These are phyloP conservation scores for Trametes hirsuta DNA, from an alignment of 1,284 basidiomycete species.

Conservation along the genomic window DNA sequence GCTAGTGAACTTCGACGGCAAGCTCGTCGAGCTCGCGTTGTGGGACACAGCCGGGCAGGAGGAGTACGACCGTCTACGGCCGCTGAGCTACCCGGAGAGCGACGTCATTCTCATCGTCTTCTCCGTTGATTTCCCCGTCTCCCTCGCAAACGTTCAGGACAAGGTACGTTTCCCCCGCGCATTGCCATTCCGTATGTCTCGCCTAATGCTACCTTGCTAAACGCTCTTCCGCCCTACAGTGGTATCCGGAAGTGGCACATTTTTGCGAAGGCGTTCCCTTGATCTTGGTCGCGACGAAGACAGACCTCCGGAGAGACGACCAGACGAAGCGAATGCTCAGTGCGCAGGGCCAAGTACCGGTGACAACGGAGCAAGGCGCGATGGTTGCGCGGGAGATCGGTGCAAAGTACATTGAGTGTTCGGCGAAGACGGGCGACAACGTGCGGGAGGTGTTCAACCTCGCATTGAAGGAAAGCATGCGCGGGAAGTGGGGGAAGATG, in stretches of 20 bases:
- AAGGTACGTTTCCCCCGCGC: slow-evolving; percentile 55
- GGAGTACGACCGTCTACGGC: slow-evolving; percentile 94
- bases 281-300: slow-evolving; percentile 94
- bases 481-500: slow-evolving; percentile 72
- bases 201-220: not conserved
- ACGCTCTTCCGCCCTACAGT: slow-evolving; percentile 51
- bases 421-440: slow-evolving; percentile 87
- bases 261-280: slow-evolving; percentile 95
- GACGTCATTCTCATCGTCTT: slow-evolving; percentile 98
- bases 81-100: slow-evolving; percentile 94
- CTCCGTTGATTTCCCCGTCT: slow-evolving; percentile 96
- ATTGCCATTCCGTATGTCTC: not conserved
- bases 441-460: slow-evolving; percentile 94
- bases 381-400: slow-evolving; percentile 89
- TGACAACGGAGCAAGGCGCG: slow-evolving; percentile 80
- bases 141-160: slow-evolving; percentile 92
- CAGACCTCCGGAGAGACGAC: slow-evolving; percentile 86
- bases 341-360: slow-evolving; percentile 88
- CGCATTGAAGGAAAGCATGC: slow-evolving; percentile 88
- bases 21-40: slow-evolving; percentile 90
- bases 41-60: slow-evolving; percentile 99
- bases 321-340: slow-evolving; percentile 90
- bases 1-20: slow-evolving; percentile 85
- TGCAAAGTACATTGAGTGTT: slow-evolving; percentile 96
- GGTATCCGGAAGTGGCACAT: slow-evolving; percentile 97